These are phyloP conservation scores for Didymella sp. DNA, from an alignment of 2,329 filamentous ascomycete species.

Conservation along the genomic window DNA sequence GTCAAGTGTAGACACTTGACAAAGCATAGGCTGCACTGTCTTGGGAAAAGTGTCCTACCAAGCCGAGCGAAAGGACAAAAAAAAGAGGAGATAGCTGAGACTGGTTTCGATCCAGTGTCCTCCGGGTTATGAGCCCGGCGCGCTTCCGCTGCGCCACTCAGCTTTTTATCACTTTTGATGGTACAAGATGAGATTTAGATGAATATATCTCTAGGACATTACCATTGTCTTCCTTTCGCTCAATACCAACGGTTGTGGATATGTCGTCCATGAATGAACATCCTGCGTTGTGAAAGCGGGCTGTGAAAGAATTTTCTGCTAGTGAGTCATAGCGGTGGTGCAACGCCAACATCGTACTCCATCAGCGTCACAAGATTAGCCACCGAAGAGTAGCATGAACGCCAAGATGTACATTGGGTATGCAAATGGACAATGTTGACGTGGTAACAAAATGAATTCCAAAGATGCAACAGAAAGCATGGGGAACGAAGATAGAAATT, in stretches of 20 bases:
- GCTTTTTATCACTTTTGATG: conserved; percentile 18
- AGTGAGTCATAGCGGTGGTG: conserved; percentile 2
- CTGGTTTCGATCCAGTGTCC: conserved; percentile 36
- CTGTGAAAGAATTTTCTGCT: conserved; percentile 4
- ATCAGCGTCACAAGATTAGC: neutral
- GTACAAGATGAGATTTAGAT: neutral
- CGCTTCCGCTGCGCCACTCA: conserved; percentile 42
- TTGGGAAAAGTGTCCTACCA: no score
- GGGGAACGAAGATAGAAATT: neutral
- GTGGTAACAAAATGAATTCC: neutral
- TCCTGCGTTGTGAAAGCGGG: neutral
- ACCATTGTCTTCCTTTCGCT: no score
- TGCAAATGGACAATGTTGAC: neutral
- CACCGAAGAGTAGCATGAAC: neutral
- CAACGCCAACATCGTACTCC: neutral
- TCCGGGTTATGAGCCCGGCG: conserved; percentile 46
- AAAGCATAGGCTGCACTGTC: no score
- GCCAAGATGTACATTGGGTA: neutral
- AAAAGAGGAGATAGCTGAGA: conserved; percentile 21
- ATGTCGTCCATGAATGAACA: no score
- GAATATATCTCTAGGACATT: no score
- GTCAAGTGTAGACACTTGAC: neutral
- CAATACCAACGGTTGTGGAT: no score
- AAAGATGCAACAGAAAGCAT: neutral
- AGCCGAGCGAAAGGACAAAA: conserved; percentile 19